phyloP scores from a whole-genome alignment of 2,329 filamentous ascomycete genomes.

The Aspergillus sp. region DNA sequence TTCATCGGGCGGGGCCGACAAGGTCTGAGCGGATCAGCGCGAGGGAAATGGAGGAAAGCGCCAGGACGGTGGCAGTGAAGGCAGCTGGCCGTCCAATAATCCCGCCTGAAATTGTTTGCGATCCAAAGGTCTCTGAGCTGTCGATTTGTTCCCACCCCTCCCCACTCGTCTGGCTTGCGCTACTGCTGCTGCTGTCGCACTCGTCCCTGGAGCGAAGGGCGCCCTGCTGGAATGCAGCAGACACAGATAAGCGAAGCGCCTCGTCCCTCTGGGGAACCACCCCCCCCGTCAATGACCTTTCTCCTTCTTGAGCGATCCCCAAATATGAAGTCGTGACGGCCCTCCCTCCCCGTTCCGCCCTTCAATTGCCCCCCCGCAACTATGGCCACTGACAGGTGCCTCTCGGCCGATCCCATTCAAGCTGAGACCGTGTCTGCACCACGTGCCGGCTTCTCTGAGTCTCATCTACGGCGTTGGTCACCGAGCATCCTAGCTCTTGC shows the following conservation, averaged over 20 bases:
- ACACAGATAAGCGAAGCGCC: slow-evolving; percentile 9
- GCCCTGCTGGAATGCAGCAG: slow-evolving; percentile 4
- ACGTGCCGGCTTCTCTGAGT: slow-evolving; percentile 11
- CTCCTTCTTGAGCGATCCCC: background rate
- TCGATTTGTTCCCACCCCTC: background rate
- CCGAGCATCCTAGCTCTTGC: background rate
- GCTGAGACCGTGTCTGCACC: slow-evolving; percentile 8
- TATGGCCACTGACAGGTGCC: slow-evolving; percentile 21
- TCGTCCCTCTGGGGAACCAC: background rate
- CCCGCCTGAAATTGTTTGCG: slow-evolving; percentile 2
- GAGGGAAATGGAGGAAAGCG: background rate
- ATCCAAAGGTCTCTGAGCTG: slow-evolving; percentile 1
- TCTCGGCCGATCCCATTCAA: slow-evolving; percentile 17
- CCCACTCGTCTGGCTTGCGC: slow-evolving; percentile 1
- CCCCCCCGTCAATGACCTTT: background rate
- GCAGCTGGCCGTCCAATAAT: background rate
- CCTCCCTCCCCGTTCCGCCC: slow-evolving; percentile 2
- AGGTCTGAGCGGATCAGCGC: slow-evolving; percentile 17
- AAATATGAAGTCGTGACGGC: slow-evolving; percentile 17
- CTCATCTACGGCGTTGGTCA: slow-evolving; percentile 20
- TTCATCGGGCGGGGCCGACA: slow-evolving; percentile 7
- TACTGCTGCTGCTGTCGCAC: background rate
- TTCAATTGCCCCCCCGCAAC: slow-evolving; percentile 8
- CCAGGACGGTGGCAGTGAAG: background rate
- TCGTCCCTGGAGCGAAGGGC: background rate